Conservation (phyloP, 495 filamentous ascomycete species). For the Gamarada debralockiae region DNA sequence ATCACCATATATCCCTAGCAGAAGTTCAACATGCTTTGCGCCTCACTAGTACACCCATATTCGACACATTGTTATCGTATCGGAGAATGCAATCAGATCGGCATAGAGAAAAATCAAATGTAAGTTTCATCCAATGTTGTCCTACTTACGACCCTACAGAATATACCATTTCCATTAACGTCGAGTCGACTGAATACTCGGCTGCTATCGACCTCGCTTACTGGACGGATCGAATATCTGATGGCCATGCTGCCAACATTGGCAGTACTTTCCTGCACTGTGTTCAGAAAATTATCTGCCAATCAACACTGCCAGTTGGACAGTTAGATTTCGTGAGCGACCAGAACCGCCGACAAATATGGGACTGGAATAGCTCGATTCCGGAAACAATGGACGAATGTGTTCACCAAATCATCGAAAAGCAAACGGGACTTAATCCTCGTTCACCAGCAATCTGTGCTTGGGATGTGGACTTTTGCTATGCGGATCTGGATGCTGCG, state of each 20-base stretch:
- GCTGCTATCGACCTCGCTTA: conserved; percentile 51
- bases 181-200: conserved; percentile 43
- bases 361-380: too few relatives aligned
- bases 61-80: conserved; percentile 53
- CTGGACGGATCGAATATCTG: conserved; percentile 43
- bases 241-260: conserved; percentile 44
- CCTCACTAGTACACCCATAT: conserved; percentile 43
- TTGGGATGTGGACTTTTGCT: too few relatives aligned
- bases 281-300: too few relatives aligned
- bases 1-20: conserved; percentile 51
- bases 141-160: conserved; percentile 54
- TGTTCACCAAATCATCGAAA: too few relatives aligned
- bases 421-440: too few relatives aligned
- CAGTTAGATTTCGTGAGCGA: too few relatives aligned
- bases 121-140: conserved; percentile 5
- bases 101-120: not conserved
- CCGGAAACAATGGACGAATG: too few relatives aligned
- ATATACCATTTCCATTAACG: conserved; percentile 50
- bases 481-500: too few relatives aligned
- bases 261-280: conserved; percentile 44
- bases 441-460: too few relatives aligned
- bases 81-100: not conserved
- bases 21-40: conserved; percentile 53
- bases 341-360: too few relatives aligned
- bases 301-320: too few relatives aligned